Evolutionary conservation across 768 basidiomycete genomes (phyloP), one percentile per base, ranked within the genome.

Genomic region (Panellus pusillus): DNA sequence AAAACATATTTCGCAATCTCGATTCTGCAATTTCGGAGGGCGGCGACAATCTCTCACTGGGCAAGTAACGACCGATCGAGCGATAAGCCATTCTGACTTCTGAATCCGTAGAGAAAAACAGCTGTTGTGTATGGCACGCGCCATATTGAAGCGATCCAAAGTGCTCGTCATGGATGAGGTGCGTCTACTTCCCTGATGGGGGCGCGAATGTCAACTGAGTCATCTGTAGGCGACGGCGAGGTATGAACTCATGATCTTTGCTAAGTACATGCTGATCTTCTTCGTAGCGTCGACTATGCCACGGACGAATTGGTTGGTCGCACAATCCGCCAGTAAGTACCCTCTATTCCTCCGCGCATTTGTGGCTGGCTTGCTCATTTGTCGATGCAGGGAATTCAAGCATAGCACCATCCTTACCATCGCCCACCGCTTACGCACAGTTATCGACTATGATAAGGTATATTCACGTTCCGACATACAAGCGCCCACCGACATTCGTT

Each of bases 11-110:
- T 79, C 79, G 83, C 17, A 81, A 86, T 62, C 71, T 91, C 7
- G 88, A 92, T 54, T 86, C 83, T 0, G 58, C 76, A 7, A 86
- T 91, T 3, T 85, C 86, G 1, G 91, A 70, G n/a, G 89, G 87
- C 1, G 91, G 90, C 9, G 91, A 93, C 12, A 95, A 93, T 72
- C 93, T 93, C 66, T 91, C 89, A 0, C 89, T 6, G 89, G 89
- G 87, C 87, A 54, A 38, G 77, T n/a, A n/a, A n/a, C n/a, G n/a
- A n/a, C n/a, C 65, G 3, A 37, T 48, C 40, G 47, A 20, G 29
- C 14, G 24, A 9, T 50, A 32, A 40, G 38, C 15, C 44, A 6
- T 32, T 15, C 44, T 17, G 37, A 60, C 36, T 36, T 2, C 17
- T 15, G 27, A 44, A 44, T 42, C 29, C 39, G 13, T 44, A 84